Base-by-base conservation (phyloP, 2,329 filamentous ascomycete genomes). In the Talaromyces sp. region DNA sequence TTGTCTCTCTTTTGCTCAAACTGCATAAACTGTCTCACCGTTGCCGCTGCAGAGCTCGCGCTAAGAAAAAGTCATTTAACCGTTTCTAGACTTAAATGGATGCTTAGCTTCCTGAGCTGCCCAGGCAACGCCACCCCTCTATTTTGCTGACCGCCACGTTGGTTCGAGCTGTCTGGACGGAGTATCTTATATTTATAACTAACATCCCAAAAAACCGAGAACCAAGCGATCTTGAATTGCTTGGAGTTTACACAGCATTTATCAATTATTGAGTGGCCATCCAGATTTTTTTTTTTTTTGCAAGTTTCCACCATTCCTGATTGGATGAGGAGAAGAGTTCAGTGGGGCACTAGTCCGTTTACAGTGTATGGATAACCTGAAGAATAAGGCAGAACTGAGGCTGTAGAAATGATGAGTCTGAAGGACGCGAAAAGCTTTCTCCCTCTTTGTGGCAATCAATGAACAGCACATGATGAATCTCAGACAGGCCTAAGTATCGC, bases 51-150 rank as follows among this genome's bases (percentile, higher is more conserved):
- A 36, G 17, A 53, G 52, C 52, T 40, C 53, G 31, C 53, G 35
- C 40, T 46, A 55, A 46, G 43, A 46, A 39, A 25, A 52, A 52
- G 2, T 33, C 13, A 48, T 48, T 48, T 52, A 52, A 52, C 48
- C 48, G 13, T 36, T 52, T 52, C n/a, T 11, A 33, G 48, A 52
- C 1, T 7, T 7, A 6, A 11, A 25, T 39, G 15, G 48, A 39
- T 52, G 48, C 48, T 39, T 52, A 52, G 52, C 40, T 54, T 31
- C 33, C n/a, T 41, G 45, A 57, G 45, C 43, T 54, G 25, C 57
- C 57, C 41, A 40, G 51, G 57, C 51, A 59, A 59, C 57, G 57
- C 51, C 51, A 58, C 56, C 51, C 56, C 50, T 59, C 57, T 61
- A 51, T 46, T 46, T 46, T 19, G 45, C 33, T 48, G 45, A 48